Evolutionary conservation across 2,329 filamentous ascomycete genomes (phyloP).

Genomic region (Trichoderma oligosporum): DNA sequence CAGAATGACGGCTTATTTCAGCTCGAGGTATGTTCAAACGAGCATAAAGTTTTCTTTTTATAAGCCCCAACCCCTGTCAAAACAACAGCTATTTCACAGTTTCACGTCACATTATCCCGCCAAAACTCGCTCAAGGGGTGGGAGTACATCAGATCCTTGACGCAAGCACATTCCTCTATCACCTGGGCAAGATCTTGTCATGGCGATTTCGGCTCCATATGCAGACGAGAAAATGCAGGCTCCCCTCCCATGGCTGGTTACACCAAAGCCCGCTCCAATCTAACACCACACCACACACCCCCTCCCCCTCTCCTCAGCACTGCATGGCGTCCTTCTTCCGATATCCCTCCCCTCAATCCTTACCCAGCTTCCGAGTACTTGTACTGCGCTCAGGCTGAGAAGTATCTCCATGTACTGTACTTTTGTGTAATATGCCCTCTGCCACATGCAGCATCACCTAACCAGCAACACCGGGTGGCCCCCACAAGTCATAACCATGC

Average conservation of each 20-base stretch:
- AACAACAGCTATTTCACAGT: too few relatives aligned
- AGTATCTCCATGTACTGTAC: conserved; percentile 25
- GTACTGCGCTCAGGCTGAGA: conserved; percentile 23
- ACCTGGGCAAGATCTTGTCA: conserved; percentile 2
- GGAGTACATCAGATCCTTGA: neutral
- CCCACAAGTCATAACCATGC: neutral
- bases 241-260: conserved; percentile 20
- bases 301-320: conserved; percentile 11
- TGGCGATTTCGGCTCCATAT: conserved; percentile 10
- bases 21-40: conserved; percentile 5
- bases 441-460: too few relatives aligned
- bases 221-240: conserved; percentile 18
- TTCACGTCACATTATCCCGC: too few relatives aligned
- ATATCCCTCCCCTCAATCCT: conserved; percentile 22
- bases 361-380: conserved; percentile 20
- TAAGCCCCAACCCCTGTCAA: neutral
- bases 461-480: neutral
- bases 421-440: too few relatives aligned
- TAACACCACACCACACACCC: neutral
- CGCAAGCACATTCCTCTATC: neutral
- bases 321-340: conserved; percentile 29
- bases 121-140: neutral
- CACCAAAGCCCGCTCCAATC: conserved; percentile 24
- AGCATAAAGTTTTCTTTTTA: neutral
- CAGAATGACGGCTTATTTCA: neutral